phyloP scores from a whole-genome alignment of 345 rosid species.

The Citrus australasica region DNA sequence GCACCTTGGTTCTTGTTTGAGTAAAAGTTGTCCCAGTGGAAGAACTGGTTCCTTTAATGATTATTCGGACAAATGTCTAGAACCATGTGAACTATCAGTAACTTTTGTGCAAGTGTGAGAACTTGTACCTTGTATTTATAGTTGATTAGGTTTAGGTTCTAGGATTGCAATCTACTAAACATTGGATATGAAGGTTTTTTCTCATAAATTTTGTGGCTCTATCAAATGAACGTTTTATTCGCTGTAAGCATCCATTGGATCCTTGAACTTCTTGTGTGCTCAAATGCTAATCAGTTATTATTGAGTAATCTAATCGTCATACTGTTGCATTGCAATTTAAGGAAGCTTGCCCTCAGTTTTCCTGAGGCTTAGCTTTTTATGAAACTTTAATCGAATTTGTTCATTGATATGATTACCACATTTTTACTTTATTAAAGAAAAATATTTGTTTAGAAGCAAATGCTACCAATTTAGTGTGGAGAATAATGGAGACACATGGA shows the following conservation, averaged over 20 bases:
- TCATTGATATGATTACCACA: neutral
- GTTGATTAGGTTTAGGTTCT: neutral
- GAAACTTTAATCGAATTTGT: neutral
- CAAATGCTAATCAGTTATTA: neutral
- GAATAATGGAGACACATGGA: neutral
- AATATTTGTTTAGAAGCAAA: neutral
- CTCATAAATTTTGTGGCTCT: neutral
- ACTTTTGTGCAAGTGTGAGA: neutral
- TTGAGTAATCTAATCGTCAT: neutral
- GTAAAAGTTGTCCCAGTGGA: neutral
- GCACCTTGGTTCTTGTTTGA: neutral
- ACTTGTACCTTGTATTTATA: neutral
- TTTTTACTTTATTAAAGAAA: neutral
- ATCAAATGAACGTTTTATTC: neutral
- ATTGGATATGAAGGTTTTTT: neutral
- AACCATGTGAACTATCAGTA: neutral
- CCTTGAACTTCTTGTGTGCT: neutral
- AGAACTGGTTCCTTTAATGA: neutral
- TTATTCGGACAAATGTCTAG: neutral
- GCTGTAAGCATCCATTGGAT: neutral
- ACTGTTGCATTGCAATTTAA: neutral
- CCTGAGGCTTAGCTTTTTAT: neutral
- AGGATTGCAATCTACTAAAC: neutral
- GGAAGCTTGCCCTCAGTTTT: neutral
- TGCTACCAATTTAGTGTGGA: neutral